Evolutionary conservation across 2,329 filamentous ascomycete genomes (phyloP).

Genomic region (Penicillium nordicum): DNA sequence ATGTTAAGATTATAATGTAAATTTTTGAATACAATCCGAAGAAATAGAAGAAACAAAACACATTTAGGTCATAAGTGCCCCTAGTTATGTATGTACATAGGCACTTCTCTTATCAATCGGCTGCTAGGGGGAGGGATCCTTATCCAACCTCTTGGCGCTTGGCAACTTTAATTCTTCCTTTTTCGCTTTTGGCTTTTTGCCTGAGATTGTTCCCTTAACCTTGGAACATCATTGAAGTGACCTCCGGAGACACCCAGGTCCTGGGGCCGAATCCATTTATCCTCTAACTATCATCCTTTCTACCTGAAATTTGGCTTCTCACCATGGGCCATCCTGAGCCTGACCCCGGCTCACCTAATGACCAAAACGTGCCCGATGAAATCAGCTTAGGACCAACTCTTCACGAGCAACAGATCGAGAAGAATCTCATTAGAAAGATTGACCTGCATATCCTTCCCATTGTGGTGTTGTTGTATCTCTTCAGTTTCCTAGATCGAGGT

Average conservation of each 20-base stretch:
- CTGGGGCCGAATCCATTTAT: background rate
- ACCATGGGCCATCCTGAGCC: constrained; percentile 15
- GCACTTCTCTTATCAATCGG: constrained; percentile 1
- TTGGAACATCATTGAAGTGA: background rate
- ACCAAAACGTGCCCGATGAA: constrained; percentile 13
- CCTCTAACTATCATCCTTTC: background rate
- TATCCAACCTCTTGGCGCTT: constrained; percentile 9
- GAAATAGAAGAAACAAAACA: background rate
- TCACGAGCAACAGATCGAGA: constrained; percentile 30
- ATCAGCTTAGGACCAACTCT: constrained; percentile 17
- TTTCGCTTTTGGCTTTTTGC: background rate
- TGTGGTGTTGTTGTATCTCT: constrained; percentile 57
- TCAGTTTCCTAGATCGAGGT: constrained; percentile 69
- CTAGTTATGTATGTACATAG: background rate
- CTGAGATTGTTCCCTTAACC: background rate
- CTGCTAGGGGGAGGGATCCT: background rate
- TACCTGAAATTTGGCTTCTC: background rate
- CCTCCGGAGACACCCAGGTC: background rate
- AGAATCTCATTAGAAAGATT: constrained; percentile 38
- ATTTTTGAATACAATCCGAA: background rate
- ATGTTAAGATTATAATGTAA: background rate
- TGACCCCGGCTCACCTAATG: constrained; percentile 15
- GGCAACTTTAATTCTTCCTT: constrained; percentile 16
- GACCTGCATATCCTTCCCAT: constrained; percentile 43
- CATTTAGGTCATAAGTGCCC: background rate